Base-by-base conservation (phyloP, 495 filamentous ascomycete species). In the Penicillium cataractarum region DNA sequence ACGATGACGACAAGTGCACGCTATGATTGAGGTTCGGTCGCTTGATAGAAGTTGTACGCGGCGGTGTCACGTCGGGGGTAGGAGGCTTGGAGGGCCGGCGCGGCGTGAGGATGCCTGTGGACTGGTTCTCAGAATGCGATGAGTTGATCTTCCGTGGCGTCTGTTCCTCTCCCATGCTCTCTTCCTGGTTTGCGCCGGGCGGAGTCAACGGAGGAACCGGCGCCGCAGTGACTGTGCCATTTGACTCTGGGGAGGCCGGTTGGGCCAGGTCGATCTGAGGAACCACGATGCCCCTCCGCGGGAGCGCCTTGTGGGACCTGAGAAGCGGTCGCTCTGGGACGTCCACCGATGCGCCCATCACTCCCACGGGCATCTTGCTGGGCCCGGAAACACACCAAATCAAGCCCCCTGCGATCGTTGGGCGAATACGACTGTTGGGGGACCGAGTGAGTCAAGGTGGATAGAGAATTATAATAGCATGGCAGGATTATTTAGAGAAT, bases 21-120 rank as follows among this genome's bases (percentile, higher is more conserved):
- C 71, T 67, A 12, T 72, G 68, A 44, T 65, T 68, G 26, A 75
- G 61, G 8, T 82, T 81, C 15, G 79, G 79, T 39, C 82, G 69
- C 55, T 76, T 84, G 12, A 76, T 73, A 10, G 76, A 70, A 21
- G 75, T 68, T 57, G 74, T 78, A 55, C 82, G 83, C 39, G 90
- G 89, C 58, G 89, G 90, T 21, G 89, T 91, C 26, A 86, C 83
- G 69, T 92, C 89, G 6, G 89, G 89, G 13, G 88, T 93, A 19
- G 87, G 89, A 24, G 89, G 90, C 61, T 87, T 90, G 53, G 83
- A 82, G 58, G 87, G 84, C 65, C 84, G 82, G 35, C 83, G 78
- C 32, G 87, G 87, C 6, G 87, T 90, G 57, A 77, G 70, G 56
- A 83, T 66, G 26, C 67, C 76, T 10, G 63, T 57, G 21, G 71